Base-by-base conservation (phyloP, 164 flowering plant species). In the Buxus sempervirens region DNA sequence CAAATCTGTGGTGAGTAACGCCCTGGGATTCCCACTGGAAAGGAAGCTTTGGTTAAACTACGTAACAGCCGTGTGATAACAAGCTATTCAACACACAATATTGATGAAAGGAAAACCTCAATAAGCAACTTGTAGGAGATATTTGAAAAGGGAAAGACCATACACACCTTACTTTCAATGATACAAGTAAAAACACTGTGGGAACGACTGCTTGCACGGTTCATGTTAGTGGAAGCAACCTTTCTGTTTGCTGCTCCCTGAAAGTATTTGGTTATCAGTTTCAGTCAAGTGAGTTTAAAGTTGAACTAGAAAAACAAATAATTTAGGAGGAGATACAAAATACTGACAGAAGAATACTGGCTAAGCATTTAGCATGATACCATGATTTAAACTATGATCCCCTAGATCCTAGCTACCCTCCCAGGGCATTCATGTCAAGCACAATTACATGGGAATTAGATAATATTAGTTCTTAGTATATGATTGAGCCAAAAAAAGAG, bases 181-280 rank as follows among this genome's bases (percentile, higher is more conserved):
- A 78, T 74, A 72, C 98, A 96, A 25, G 98, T 93, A 76, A 93
- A 96, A 63, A 93, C 98, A 82, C 98, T 96, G 60, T 91, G 99
- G 58, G 99, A 96, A 64, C 99, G 93, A 74, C 99, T 96, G 66
- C 99, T 96, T 23, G 97, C 98, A 81, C 79, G 96, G 73, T 96
- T 96, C 99, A 96, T 96, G 72, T 91, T 96, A 22, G 99, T 96
- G 36, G 98, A 85, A 68, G 99, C 99, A 23, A 96, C 99, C 78
- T 96, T 96, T 80, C 99, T 84, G 70, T 96, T 96, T 63, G 88
- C 86, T 51, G 99, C 85, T 66, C 99, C 99, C 99, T 96, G 83
- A 23, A 70, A 76, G 55, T n/a, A 62, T 49, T 15, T n/a, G 16
- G 53, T 18, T 62, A 62, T 38, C 21, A 42, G 27, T 22, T 16